These are phyloP conservation scores for Cotoneaster glaucophyllus DNA, from an alignment of 306 rosid species.

Conservation along the genomic window DNA sequence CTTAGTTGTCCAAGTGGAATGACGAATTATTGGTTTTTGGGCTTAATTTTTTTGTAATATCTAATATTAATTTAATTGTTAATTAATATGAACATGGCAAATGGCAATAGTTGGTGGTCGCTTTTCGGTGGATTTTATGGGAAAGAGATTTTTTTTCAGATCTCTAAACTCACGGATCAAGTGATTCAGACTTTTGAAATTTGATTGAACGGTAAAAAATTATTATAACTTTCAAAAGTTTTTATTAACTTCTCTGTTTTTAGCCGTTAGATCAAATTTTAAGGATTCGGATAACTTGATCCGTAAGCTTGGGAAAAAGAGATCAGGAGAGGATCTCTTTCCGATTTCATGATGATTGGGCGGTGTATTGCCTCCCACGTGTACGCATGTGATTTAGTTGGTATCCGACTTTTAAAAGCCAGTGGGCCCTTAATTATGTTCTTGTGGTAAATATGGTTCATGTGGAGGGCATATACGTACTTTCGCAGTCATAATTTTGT, in stretches of 20 bases:
- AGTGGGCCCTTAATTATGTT: background rate
- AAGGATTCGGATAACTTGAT: fast-evolving
- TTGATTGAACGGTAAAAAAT: too few relatives aligned
- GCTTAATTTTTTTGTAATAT: background rate
- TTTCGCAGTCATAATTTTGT: background rate
- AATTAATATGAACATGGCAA: background rate
- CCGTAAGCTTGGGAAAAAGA: fast-evolving
- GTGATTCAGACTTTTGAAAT: fast-evolving
- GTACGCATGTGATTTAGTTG: background rate
- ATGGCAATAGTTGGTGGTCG: background rate
- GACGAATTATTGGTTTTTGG: background rate
- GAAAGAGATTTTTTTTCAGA: fast-evolving
- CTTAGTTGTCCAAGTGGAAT: background rate
- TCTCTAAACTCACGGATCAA: too few relatives aligned
- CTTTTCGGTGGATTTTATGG: too few relatives aligned
- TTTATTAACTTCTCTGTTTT: fast-evolving
- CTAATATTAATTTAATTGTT: background rate
- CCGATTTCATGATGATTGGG: background rate
- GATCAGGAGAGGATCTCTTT: too few relatives aligned
- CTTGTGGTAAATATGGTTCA: background rate
- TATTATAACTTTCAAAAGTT: too few relatives aligned
- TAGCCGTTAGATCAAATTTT: too few relatives aligned
- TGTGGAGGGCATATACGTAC: background rate
- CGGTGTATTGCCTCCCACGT: background rate
- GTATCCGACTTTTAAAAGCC: background rate